A percentile compares a stretch with the other conserved stretches of the same genome.
phyloP scores from a whole-genome alignment of 1,284 basidiomycete genomes.

The Ustilago xerochloae region DNA sequence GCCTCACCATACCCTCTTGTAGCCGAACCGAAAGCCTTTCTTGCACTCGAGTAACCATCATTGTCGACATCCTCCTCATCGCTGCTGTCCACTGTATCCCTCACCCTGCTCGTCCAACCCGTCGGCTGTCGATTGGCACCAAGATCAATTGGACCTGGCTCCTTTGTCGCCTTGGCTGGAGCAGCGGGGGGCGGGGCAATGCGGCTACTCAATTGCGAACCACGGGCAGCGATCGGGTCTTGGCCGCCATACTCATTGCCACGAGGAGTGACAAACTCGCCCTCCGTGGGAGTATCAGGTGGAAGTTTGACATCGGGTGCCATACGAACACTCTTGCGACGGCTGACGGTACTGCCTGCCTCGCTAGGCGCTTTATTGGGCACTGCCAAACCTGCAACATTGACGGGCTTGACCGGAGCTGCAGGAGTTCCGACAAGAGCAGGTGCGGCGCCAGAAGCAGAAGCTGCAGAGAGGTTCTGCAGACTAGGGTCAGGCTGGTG shows the following conservation, averaged over 20 bases:
- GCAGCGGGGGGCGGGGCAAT: constrained; percentile 57
- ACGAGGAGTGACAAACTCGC: constrained; percentile 20
- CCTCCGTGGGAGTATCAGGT: constrained; percentile 54
- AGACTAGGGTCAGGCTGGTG: constrained; percentile 39
- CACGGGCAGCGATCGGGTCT: constrained; percentile 38
- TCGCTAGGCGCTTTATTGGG: constrained; percentile 40
- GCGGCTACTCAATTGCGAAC: constrained; percentile 39
- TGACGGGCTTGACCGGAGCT: constrained; percentile 13
- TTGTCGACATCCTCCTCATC: constrained; percentile 58
- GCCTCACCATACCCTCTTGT: constrained; percentile 57
- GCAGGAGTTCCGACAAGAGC: neutral
- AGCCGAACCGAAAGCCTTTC: constrained; percentile 61
- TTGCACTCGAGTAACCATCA: constrained; percentile 56
- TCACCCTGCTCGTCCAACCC: constrained; percentile 61
- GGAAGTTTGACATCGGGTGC: constrained; percentile 62
- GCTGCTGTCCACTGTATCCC: constrained; percentile 45
- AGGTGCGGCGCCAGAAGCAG: neutral
- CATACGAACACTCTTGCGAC: constrained; percentile 65
- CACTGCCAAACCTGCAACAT: constrained; percentile 6
- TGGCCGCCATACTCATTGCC: constrained; percentile 44
- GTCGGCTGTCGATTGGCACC: constrained; percentile 42
- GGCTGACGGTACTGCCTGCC: constrained; percentile 33
- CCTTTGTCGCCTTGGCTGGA: constrained; percentile 33
- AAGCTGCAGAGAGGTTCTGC: constrained; percentile 24
- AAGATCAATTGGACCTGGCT: constrained; percentile 45